Conservation (phyloP, 140 eudicot species). For the Stevia rebaudiana region DNA sequence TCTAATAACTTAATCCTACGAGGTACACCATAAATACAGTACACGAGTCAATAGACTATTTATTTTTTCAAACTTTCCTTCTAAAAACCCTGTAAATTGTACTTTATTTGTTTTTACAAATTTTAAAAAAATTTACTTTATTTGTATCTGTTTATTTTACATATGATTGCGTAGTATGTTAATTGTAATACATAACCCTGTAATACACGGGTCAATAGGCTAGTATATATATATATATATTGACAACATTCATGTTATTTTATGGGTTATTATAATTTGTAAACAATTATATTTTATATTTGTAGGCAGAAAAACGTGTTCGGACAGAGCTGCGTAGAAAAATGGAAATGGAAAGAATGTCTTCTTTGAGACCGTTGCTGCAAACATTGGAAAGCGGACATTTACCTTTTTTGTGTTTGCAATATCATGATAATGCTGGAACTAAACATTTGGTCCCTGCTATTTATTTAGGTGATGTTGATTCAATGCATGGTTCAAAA, state of each 20-base stretch:
- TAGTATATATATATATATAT: no score
- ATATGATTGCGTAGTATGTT: no score
- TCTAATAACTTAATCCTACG: no score
- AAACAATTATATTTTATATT: neutral
- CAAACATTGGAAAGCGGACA: slow-evolving; percentile 52
- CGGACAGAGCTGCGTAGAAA: slow-evolving; percentile 58
- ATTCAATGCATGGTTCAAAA: slow-evolving; percentile 49
- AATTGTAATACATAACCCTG: no score
- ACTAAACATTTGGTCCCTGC: slow-evolving; percentile 66
- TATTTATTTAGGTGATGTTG: slow-evolving; percentile 74
- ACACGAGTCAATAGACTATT: no score
- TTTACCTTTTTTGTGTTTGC: slow-evolving; percentile 75
- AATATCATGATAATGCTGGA: slow-evolving; percentile 63
- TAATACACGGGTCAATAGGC: no score
- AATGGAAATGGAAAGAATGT: slow-evolving; percentile 81
- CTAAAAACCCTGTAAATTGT: no score
- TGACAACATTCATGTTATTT: neutral
- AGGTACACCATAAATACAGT: no score
- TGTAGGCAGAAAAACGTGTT: slow-evolving; percentile 72
- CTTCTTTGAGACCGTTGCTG: slow-evolving; percentile 63
- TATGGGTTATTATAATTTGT: neutral
- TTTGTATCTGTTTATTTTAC: no score
- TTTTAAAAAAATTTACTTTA: no score
- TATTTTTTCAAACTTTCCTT: no score
- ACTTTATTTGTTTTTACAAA: no score